Percentiles rank a stretch among this genome's conserved stretches.
phyloP scores from a whole-genome alignment of 1,284 basidiomycete genomes.

The Cryptococcus neoformans region DNA sequence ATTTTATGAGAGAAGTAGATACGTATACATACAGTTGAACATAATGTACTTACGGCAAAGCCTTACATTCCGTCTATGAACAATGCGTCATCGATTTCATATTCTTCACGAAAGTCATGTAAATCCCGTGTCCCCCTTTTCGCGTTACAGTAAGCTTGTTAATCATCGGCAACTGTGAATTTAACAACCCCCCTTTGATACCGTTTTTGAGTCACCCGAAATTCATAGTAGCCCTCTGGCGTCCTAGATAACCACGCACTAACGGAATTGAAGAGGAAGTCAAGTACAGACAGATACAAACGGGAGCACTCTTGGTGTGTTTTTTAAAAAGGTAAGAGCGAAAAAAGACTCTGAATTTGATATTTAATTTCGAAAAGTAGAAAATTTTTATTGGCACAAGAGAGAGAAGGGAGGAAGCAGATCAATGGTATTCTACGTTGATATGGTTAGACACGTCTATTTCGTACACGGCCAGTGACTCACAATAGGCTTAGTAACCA shows the following conservation, averaged over 20 bases:
- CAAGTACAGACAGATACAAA: neutral
- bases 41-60: too few relatives aligned
- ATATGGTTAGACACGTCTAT: too few relatives aligned
- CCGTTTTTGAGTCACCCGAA: constrained; percentile 3
- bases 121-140: too few relatives aligned
- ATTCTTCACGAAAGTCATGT: too few relatives aligned
- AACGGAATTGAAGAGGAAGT: neutral
- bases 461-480: too few relatives aligned
- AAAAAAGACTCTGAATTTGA: neutral
- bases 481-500: constrained; percentile 1
- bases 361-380: neutral
- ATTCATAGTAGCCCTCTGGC: constrained; percentile 1
- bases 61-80: too few relatives aligned
- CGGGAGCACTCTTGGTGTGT: neutral
- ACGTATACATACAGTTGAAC: too few relatives aligned
- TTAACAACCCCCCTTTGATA: too few relatives aligned
- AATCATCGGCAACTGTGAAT: too few relatives aligned
- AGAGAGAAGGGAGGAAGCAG: neutral
- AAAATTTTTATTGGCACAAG: neutral
- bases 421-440: neutral
- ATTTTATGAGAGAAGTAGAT: too few relatives aligned
- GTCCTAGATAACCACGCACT: neutral
- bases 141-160: too few relatives aligned
- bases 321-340: neutral
- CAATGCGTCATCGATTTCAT: too few relatives aligned